Evolutionary conservation across 345 rosid genomes (phyloP).

Genomic region (Brassica cretica): DNA sequence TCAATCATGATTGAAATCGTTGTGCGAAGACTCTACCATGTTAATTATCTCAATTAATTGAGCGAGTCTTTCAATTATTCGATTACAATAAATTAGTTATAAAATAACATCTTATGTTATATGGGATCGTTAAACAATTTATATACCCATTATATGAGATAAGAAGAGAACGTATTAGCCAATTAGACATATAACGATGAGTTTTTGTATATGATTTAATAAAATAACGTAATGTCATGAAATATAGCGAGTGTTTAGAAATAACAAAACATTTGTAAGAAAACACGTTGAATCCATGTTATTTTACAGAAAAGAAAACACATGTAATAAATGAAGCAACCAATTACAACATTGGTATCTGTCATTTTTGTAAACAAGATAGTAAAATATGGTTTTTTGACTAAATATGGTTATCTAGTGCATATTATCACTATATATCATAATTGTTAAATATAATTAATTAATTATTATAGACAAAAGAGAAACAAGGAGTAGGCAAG

Average conservation of each 20-base stretch:
- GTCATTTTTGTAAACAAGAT: background rate
- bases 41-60: background rate
- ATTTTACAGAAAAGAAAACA: background rate
- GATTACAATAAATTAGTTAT: background rate
- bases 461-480: slow-evolving; percentile 15
- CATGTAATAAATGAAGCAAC: background rate
- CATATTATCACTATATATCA: background rate
- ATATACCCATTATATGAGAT: background rate
- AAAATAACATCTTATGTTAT: background rate
- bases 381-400: background rate
- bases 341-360: background rate
- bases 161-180: background rate
- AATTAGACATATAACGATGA: background rate
- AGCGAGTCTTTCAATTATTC: background rate
- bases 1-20: background rate
- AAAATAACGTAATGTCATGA: background rate
- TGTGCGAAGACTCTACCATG: background rate
- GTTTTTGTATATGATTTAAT: background rate
- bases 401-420: background rate
- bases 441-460: background rate
- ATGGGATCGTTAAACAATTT: background rate
- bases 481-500: slow-evolving; percentile 33
- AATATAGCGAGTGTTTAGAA: background rate
- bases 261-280: background rate
- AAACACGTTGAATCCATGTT: background rate